Conservation (phyloP, 352 stramenopile species). For the Pelagophyceae sp. region DNA sequence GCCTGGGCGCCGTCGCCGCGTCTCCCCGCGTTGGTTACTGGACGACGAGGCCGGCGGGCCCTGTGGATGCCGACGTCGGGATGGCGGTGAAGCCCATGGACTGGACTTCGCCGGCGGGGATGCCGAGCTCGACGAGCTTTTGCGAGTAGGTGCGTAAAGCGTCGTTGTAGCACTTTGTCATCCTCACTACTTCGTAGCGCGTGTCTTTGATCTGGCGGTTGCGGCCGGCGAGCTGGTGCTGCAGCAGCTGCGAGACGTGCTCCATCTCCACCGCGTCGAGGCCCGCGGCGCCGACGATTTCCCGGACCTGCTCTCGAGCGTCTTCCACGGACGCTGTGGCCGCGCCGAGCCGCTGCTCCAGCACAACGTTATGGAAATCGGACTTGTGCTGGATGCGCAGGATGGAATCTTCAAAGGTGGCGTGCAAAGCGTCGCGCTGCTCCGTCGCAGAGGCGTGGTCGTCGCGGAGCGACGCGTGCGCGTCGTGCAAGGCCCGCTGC, state of each 20-base stretch:
- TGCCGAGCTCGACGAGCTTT: slow-evolving; percentile 77
- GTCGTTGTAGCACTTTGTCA: slow-evolving; percentile 66
- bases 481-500: slow-evolving; percentile 51
- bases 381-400: slow-evolving; percentile 73
- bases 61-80: slow-evolving; percentile 10
- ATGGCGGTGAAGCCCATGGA: slow-evolving; percentile 25
- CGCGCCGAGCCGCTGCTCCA: slow-evolving; percentile 62
- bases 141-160: slow-evolving; percentile 61
- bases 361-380: slow-evolving; percentile 75
- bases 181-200: slow-evolving; percentile 57
- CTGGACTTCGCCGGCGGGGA: slow-evolving; percentile 68
- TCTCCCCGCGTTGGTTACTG: too few species aligned
- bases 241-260: slow-evolving; percentile 32
- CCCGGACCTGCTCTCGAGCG: slow-evolving; percentile 45
- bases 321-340: slow-evolving; percentile 59
- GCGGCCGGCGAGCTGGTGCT: slow-evolving; percentile 50
- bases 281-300: slow-evolving; percentile 52
- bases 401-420: slow-evolving; percentile 75
- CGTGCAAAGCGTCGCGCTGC: slow-evolving; percentile 74
- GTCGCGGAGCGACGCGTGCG: slow-evolving; percentile 56
- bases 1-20: too few species aligned
- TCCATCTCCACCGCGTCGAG: slow-evolving; percentile 59
- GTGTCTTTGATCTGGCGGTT: slow-evolving; percentile 67
- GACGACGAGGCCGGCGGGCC: slow-evolving; percentile 24
- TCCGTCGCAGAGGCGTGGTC: slow-evolving; percentile 63